phyloP scores from a whole-genome alignment of 768 basidiomycete species.

The Boletus coccyginus region DNA sequence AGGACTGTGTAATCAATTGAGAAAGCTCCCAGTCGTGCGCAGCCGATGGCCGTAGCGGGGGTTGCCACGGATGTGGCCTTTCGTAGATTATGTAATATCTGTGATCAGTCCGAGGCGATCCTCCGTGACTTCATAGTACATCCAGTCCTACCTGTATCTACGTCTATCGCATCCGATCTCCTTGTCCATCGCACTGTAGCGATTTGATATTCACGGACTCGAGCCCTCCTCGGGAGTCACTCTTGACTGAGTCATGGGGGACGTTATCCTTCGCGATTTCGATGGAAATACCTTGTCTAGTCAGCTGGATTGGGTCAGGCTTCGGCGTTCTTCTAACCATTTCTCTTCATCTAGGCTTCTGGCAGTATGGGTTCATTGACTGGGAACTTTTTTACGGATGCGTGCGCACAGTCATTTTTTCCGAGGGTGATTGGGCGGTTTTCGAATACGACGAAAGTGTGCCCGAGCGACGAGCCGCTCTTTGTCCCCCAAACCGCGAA shows the following conservation, averaged over 20 bases:
- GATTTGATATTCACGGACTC: too few relatives aligned
- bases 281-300: not conserved
- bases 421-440: not conserved
- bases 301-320: not conserved
- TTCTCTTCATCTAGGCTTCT: not conserved
- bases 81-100: too few relatives aligned
- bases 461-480: not conserved
- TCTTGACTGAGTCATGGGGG: not conserved
- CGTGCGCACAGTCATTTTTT: not conserved
- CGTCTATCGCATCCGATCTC: too few relatives aligned
- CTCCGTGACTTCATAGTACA: too few relatives aligned
- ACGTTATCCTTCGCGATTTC: not conserved
- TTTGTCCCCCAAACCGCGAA: not conserved
- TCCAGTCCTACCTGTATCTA: too few relatives aligned
- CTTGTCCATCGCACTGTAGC: too few relatives aligned
- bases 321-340: not conserved
- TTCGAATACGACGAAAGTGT: not conserved
- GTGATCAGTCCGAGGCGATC: too few relatives aligned
- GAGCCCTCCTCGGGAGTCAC: too few relatives aligned
- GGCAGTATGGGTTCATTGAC: not conserved
- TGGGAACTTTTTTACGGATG: not conserved
- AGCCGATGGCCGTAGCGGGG: too few relatives aligned
- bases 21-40: too few relatives aligned
- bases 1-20: too few relatives aligned
- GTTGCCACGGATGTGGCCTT: too few relatives aligned